phyloP scores from a whole-genome alignment of 2,329 filamentous ascomycete species.

The Colletotrichum gloeosporioides region DNA sequence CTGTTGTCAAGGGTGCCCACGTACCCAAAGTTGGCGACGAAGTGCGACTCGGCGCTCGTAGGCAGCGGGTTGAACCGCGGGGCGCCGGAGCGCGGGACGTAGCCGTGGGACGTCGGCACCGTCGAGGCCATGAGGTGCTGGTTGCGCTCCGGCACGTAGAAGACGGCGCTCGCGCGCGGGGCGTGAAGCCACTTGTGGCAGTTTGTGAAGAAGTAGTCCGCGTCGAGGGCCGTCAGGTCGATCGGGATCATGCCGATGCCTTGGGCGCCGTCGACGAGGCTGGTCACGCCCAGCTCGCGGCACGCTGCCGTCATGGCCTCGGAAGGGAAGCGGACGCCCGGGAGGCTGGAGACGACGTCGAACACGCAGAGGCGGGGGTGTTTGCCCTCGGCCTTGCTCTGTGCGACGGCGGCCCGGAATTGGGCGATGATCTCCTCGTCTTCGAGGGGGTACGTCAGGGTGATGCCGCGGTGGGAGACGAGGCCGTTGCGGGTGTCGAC shows the following conservation, averaged over 20 bases:
- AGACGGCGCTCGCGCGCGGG: conserved; percentile 79
- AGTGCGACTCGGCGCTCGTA: conserved; percentile 56
- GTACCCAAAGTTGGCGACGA: conserved; percentile 76
- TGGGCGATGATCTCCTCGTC: conserved; percentile 68
- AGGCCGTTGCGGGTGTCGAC: conserved; percentile 65
- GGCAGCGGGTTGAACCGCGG: conserved; percentile 46
- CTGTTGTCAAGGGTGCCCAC: conserved; percentile 77
- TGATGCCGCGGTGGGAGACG: conserved; percentile 58
- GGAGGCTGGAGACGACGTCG: conserved; percentile 80
- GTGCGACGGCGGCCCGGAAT: conserved; percentile 65
- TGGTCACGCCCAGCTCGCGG: conserved; percentile 70
- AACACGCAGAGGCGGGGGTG: conserved; percentile 74
- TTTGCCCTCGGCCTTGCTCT: conserved; percentile 60
- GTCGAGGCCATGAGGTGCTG: conserved; percentile 77
- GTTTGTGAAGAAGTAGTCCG: conserved; percentile 89
- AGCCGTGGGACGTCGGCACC: conserved; percentile 83
- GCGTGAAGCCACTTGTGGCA: conserved; percentile 90
- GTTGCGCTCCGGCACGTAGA: conserved; percentile 80
- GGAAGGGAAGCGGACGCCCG: conserved; percentile 82
- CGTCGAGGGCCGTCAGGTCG: conserved; percentile 68
- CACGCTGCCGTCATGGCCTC: conserved; percentile 70
- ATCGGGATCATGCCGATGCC: conserved; percentile 80
- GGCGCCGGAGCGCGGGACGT: conserved; percentile 50
- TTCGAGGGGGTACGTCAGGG: conserved; percentile 70
- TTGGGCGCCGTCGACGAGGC: conserved; percentile 85